Evolutionary conservation across 352 stramenopile species (phyloP).

Genomic region (Pythium grandisporangium): DNA sequence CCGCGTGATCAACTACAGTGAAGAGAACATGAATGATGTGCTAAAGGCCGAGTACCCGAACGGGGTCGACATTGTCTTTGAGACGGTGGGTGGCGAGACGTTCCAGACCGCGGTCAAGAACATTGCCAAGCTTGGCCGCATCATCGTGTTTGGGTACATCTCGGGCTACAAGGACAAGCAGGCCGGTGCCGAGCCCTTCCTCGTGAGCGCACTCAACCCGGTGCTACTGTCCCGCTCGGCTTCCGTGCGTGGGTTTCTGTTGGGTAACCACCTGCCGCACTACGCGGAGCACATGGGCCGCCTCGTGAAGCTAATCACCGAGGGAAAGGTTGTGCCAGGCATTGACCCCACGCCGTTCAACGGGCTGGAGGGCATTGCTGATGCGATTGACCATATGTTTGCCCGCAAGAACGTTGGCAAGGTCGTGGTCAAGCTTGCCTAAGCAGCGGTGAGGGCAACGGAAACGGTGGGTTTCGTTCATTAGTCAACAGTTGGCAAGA

Average conservation of each 20-base stretch:
- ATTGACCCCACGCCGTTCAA: slow-evolving; percentile 27
- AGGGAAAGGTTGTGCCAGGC: slow-evolving; percentile 28
- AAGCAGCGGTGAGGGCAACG: no score
- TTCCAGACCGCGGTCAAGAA: slow-evolving; percentile 23
- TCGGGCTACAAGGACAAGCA: slow-evolving; percentile 20
- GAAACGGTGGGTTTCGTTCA: not conserved
- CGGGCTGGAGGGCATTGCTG: slow-evolving; percentile 32
- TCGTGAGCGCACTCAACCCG: slow-evolving; percentile 1
- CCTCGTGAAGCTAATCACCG: slow-evolving; percentile 29
- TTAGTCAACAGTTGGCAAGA: not conserved
- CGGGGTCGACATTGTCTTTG: slow-evolving; percentile 27
- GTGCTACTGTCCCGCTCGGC: slow-evolving; percentile 13
- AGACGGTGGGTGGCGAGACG: slow-evolving; percentile 21
- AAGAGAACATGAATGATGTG: slow-evolving; percentile 25
- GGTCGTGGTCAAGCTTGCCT: slow-evolving; percentile 41
- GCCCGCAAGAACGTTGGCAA: slow-evolving; percentile 47
- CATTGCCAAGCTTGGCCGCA: slow-evolving; percentile 13
- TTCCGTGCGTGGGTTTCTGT: slow-evolving; percentile 21
- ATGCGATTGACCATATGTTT: slow-evolving; percentile 45
- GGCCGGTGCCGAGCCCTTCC: slow-evolving; percentile 9
- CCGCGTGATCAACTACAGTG: slow-evolving; percentile 65
- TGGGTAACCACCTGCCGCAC: slow-evolving; percentile 16
- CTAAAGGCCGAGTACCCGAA: slow-evolving; percentile 30
- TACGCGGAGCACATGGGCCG: slow-evolving; percentile 25
- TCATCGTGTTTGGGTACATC: slow-evolving; percentile 20